Conservation (phyloP, 2,329 filamentous ascomycete genomes). For the Sarocladiaceae sp. region DNA sequence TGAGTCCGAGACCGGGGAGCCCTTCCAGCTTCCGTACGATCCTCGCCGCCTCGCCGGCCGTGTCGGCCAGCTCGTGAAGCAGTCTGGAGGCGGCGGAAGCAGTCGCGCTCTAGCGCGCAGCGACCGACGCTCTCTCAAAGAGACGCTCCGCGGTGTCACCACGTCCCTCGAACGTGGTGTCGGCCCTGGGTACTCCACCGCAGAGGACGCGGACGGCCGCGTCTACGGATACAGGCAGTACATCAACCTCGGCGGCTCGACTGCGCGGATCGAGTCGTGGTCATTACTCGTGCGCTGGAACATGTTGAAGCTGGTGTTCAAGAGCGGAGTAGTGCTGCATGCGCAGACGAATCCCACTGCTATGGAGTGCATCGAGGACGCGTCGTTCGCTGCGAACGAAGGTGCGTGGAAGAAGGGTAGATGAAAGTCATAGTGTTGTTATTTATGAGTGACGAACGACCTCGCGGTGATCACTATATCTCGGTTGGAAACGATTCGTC, state of each 20-base stretch:
- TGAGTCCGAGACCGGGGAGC: conserved; percentile 42
- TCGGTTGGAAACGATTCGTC: no score
- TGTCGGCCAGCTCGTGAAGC: conserved; percentile 40
- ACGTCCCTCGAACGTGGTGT: conserved; percentile 49
- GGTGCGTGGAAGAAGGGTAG: conserved; percentile 16
- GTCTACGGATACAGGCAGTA: conserved; percentile 32
- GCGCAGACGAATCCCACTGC: conserved; percentile 30
- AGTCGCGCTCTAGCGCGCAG: conserved; percentile 45
- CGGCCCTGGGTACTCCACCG: conserved; percentile 48
- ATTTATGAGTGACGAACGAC: no score
- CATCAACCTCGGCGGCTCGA: conserved; percentile 35
- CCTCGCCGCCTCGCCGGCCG: conserved; percentile 41
- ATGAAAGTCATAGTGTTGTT: no score
- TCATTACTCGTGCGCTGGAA: conserved; percentile 41
- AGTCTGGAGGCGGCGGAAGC: no score
- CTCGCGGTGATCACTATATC: no score
- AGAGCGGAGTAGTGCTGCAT: conserved; percentile 35
- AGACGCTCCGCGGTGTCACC: conserved; percentile 43
- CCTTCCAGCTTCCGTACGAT: conserved; percentile 44
- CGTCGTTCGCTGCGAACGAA: conserved; percentile 19
- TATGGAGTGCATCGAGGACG: conserved; percentile 30
- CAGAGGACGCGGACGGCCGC: conserved; percentile 25
- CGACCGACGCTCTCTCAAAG: conserved; percentile 40
- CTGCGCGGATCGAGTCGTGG: conserved; percentile 42
- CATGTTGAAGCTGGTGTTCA: conserved; percentile 41